Percentiles rank a stretch among this genome's conserved stretches.
phyloP scores from a whole-genome alignment of 257 asterid species.

The Ballota nigra region DNA sequence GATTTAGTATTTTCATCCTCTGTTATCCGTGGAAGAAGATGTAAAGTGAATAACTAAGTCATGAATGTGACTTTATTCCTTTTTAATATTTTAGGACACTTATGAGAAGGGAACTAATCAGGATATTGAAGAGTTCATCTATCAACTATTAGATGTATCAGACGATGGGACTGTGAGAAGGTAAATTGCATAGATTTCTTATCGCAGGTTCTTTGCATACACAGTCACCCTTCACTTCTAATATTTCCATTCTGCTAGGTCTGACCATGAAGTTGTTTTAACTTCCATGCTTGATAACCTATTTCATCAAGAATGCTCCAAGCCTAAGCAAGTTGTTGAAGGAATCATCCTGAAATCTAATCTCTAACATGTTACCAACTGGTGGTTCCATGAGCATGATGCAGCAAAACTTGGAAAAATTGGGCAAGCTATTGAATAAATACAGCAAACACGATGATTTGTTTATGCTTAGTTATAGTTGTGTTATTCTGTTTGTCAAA shows the following conservation, averaged over 20 bases:
- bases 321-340: constrained; percentile 48
- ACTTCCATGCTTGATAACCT: constrained; percentile 57
- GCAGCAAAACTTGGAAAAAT: neutral
- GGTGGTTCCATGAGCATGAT: neutral
- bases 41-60: neutral
- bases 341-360: neutral
- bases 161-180: constrained; percentile 70
- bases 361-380: neutral
- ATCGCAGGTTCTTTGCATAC: constrained; percentile 1
- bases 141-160: constrained; percentile 68
- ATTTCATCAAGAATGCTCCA: constrained; percentile 42
- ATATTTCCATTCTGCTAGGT: constrained; percentile 43
- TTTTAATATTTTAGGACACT: constrained; percentile 56
- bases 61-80: constrained; percentile 5
- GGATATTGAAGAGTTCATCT: constrained; percentile 89
- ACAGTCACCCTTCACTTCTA: neutral
- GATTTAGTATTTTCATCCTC: neutral
- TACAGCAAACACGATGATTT: neutral
- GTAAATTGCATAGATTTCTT: constrained; percentile 33
- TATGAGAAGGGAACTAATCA: constrained; percentile 87
- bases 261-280: constrained; percentile 73
- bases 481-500: neutral
- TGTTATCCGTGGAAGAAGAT: neutral
- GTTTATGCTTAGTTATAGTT: neutral
- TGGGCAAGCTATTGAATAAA: neutral